Conservation (phyloP, 2,329 filamentous ascomycete genomes). For the Raffaelea ambrosiae region DNA sequence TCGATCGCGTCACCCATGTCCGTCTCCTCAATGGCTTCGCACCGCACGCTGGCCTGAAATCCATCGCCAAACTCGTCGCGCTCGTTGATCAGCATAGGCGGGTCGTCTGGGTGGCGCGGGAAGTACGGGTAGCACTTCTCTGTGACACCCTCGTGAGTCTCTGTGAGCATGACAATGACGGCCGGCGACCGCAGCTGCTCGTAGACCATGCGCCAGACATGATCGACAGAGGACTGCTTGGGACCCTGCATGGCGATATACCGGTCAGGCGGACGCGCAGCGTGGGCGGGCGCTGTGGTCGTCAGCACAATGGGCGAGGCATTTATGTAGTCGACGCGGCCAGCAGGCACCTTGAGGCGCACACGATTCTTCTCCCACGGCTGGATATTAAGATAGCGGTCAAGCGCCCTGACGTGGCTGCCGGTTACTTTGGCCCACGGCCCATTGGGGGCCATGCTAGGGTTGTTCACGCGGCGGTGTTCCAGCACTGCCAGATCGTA, state of each 20-base stretch:
- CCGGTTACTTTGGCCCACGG: constrained; percentile 43
- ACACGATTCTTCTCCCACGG: constrained; percentile 84
- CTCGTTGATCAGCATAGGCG: constrained; percentile 50
- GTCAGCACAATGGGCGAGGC: constrained; percentile 61
- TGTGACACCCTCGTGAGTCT: constrained; percentile 66
- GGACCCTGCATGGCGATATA: constrained; percentile 96
- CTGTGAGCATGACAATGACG: constrained; percentile 91
- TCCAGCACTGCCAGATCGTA: constrained; percentile 46
- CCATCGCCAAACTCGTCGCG: constrained; percentile 56
- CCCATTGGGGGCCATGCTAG: constrained; percentile 27
- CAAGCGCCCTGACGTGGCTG: constrained; percentile 52
- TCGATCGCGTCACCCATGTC: constrained; percentile 52
- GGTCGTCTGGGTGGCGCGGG: constrained; percentile 47
- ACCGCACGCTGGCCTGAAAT: constrained; percentile 60
- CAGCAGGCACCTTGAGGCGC: constrained; percentile 67
- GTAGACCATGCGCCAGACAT: constrained; percentile 94
- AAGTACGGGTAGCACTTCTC: constrained; percentile 92
- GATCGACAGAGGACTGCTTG: constrained; percentile 63
- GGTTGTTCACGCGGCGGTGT: constrained; percentile 35
- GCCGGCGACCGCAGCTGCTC: constrained; percentile 64
- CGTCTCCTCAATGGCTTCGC: constrained; percentile 54
- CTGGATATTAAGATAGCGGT: constrained; percentile 84
- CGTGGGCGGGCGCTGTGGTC: constrained; percentile 21
- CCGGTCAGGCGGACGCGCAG: constrained; percentile 29
- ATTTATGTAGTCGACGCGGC: constrained; percentile 71